Evolutionary conservation across 306 rosid species (phyloP).

Genomic region (Delonix regia): DNA sequence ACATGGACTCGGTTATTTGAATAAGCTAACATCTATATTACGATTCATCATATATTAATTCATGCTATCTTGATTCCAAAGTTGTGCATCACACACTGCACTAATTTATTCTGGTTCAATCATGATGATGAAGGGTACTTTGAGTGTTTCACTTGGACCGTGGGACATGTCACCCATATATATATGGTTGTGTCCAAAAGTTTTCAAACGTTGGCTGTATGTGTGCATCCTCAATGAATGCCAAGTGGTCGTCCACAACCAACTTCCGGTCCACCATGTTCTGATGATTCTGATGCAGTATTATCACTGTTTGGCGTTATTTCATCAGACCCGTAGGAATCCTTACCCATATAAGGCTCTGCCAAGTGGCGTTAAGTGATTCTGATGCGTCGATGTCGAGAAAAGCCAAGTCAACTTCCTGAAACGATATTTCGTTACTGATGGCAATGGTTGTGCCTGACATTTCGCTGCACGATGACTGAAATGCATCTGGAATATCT

Average conservation of each 20-base stretch:
- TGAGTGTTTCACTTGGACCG: too few relatives aligned
- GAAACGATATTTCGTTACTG: background rate
- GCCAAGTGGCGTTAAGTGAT: too few relatives aligned
- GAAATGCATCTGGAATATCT: background rate
- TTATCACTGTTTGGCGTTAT: background rate
- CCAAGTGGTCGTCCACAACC: background rate
- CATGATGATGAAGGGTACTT: too few relatives aligned
- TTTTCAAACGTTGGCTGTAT: background rate
- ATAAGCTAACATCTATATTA: too few relatives aligned
- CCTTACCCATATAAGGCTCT: too few relatives aligned
- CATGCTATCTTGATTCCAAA: too few relatives aligned
- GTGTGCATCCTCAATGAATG: too few relatives aligned
- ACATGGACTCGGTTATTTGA: too few relatives aligned
- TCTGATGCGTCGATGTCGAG: too few relatives aligned
- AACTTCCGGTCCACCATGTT: background rate
- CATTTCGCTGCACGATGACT: background rate
- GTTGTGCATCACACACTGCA: too few relatives aligned
- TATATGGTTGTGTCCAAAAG: slow-evolving; percentile 38
- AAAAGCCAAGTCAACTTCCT: background rate
- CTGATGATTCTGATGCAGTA: background rate
- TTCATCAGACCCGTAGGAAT: background rate
- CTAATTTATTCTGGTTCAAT: too few relatives aligned
- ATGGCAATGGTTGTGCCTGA: background rate
- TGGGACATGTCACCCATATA: slow-evolving; percentile 5
- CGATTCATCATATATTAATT: too few relatives aligned